Evolutionary conservation across 2,329 filamentous ascomycete genomes (phyloP).

Genomic region (Eutypella sp.): DNA sequence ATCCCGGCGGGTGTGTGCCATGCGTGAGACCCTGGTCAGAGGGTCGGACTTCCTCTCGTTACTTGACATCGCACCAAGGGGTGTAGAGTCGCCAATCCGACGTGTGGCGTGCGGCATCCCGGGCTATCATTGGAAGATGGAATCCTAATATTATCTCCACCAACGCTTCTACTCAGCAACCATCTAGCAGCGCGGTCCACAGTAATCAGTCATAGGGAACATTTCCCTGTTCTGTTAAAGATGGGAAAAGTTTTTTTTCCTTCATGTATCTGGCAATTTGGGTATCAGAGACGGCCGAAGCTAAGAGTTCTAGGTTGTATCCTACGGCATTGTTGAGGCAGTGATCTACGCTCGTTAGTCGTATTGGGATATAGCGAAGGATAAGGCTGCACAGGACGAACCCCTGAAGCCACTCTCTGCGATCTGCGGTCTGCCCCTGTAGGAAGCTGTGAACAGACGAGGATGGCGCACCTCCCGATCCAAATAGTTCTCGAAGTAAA

Average conservation of each 20-base stretch:
- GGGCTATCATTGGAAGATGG: background rate
- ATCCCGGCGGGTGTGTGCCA: background rate
- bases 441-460: background rate
- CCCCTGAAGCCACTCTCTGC: background rate
- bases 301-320: background rate
- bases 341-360: background rate
- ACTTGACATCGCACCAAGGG: background rate
- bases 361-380: background rate
- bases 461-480: background rate
- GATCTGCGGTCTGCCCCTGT: background rate
- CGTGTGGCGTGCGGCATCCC: background rate
- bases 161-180: background rate
- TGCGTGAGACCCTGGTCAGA: background rate
- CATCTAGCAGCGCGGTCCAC: too few species aligned
- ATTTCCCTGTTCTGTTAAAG: background rate
- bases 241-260: background rate
- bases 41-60: background rate
- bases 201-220: background rate
- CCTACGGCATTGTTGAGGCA: background rate
- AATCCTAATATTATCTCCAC: background rate
- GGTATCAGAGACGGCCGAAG: background rate
- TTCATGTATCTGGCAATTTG: background rate
- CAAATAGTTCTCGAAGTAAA: background rate
- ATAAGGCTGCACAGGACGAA: background rate
- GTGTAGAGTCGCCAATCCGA: background rate